Evolutionary conservation across 495 filamentous ascomycete genomes (phyloP).

Genomic region (Bryoglossum gracile): DNA sequence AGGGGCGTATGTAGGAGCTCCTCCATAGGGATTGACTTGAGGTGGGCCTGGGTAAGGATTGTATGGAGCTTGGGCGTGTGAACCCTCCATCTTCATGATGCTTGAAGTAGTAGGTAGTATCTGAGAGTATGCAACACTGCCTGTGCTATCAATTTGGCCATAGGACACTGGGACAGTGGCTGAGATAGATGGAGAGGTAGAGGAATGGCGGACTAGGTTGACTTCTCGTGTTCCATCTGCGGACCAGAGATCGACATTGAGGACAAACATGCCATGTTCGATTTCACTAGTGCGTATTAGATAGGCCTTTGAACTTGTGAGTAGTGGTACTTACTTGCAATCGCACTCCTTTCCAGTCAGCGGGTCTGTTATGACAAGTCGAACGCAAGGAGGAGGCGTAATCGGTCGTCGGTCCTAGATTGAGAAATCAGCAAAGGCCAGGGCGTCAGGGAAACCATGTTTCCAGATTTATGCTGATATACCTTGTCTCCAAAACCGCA

Average conservation of each 20-base stretch:
- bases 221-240: slow-evolving; percentile 79
- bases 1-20: not conserved
- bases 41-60: slow-evolving; percentile 20
- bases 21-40: slow-evolving; percentile 16
- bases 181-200: slow-evolving; percentile 82
- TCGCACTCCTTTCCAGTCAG: slow-evolving; percentile 80
- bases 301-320: not conserved
- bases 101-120: not conserved
- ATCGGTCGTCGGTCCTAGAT: slow-evolving; percentile 86
- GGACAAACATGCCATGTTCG: slow-evolving; percentile 83
- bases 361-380: slow-evolving; percentile 73
- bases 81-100: slow-evolving; percentile 1
- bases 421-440: not conserved
- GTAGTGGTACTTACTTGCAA: slow-evolving; percentile 57
- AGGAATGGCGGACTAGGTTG: slow-evolving; percentile 85
- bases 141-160: slow-evolving; percentile 28
- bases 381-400: slow-evolving; percentile 89
- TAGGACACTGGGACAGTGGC: slow-evolving; percentile 74
- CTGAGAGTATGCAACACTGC: slow-evolving; percentile 6
- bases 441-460: slow-evolving; percentile 9
- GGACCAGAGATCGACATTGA: slow-evolving; percentile 90
- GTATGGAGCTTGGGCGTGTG: slow-evolving; percentile 6
- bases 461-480: no score
- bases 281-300: slow-evolving; percentile 39
- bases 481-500: slow-evolving; percentile 99